Percentiles rank a stretch among this genome's conserved stretches.
These are phyloP conservation scores for Tulasnella sp. DNA, from an alignment of 768 basidiomycete genomes.

Conservation along the genomic window DNA sequence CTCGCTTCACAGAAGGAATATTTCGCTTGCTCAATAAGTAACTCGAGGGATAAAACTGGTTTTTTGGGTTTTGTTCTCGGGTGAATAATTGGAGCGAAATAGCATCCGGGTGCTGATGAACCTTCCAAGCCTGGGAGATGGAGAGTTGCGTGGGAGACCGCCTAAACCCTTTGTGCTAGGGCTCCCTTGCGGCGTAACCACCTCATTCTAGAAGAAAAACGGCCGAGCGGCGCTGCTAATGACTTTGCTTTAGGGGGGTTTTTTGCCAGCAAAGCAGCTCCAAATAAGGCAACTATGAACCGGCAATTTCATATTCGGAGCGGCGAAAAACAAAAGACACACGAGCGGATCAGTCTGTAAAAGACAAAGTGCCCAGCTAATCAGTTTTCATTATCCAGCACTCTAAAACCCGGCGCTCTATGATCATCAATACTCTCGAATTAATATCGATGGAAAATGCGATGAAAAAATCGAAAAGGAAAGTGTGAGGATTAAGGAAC, in stretches of 20 bases:
- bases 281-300: not conserved
- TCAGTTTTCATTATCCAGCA: not conserved
- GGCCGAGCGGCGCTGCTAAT: not conserved
- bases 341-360: constrained; percentile 1
- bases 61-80: not conserved
- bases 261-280: not conserved
- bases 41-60: not conserved
- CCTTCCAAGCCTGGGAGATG: not conserved
- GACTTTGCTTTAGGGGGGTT: not conserved
- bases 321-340: not conserved
- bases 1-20: not conserved
- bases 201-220: not conserved
- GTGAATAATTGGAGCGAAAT: not conserved
- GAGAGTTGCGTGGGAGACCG: not conserved
- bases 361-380: not conserved
- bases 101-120: not conserved
- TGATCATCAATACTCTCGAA: not conserved
- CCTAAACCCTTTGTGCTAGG: not conserved
- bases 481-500: not conserved
- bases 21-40: not conserved
- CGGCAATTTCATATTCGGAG: not conserved
- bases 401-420: not conserved
- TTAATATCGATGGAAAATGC: not conserved
- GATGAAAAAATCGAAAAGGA: not conserved
- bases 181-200: not conserved